Base-by-base conservation (phyloP, 2,329 filamentous ascomycete genomes). In the Dryadomyces quercus-mongolicae region DNA sequence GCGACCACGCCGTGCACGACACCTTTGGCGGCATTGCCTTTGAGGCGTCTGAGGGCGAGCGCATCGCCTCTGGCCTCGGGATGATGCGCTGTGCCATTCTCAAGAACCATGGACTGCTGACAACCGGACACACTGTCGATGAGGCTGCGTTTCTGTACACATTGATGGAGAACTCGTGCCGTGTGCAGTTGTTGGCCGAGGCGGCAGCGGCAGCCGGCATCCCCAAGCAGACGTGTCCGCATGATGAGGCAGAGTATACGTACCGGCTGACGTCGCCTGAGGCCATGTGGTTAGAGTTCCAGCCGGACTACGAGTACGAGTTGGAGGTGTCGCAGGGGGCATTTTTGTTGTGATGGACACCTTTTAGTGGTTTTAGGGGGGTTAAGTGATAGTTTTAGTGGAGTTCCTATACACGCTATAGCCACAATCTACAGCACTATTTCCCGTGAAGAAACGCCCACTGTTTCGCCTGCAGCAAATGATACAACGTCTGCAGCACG, bases 1-100 rank as follows among this genome's bases (percentile, higher is more conserved):
- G 77, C 78, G 12, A 77, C 79, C 82, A 86, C 61, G 76, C 76
- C 10, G 80, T 87, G 2, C 86, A 87, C 63, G 66, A 76, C n/a
- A 75, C 78, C 6, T 74, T 74, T 57, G 72, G 71, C 7, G 72
- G 72, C 34, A 70, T 74, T 16, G 72, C 74, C 0, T 62, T 85
- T 74, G 62, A 80, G 72, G 59, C 80, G 69, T 64, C 86, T 50
- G 85, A 88, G 63, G 84, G 84, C 0, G 68, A 76, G 53, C 71
- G 76, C 22, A 79, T 89, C 51, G 84, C 84, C 0, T 70, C 68
- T 4, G 79, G 83, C 0, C 68, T 89, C 7, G 85, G 85, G 0
- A 59, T 59, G 1, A 77, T 76, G 55, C 85, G 76, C 64, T 82
- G 75, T 1, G 73, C 80, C 60, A 84, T 88, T 34, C 67, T 88